Evolutionary conservation across 805 yeast genomes (phyloP).

Genomic region (Wickerhamiella occidentalis): DNA sequence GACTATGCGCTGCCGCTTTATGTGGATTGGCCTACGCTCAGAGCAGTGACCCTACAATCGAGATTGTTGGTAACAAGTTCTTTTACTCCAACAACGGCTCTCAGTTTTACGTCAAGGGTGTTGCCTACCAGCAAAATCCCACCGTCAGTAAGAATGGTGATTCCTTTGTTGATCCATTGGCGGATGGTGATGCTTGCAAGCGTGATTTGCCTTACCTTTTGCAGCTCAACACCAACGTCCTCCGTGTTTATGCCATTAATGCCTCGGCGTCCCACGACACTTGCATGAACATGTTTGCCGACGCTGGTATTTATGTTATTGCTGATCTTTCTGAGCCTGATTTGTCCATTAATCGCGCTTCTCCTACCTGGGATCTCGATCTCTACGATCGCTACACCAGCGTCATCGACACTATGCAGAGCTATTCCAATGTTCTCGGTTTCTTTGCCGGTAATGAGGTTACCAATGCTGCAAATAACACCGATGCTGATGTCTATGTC

Average conservation of each 20-base stretch:
- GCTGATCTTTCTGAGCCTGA: slow-evolving; percentile 85
- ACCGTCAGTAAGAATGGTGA: slow-evolving; percentile 27
- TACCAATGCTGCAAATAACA: slow-evolving; percentile 65
- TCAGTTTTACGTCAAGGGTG: slow-evolving; percentile 78
- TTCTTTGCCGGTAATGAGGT: slow-evolving; percentile 98
- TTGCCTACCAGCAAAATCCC: slow-evolving; percentile 66
- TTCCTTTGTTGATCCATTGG: slow-evolving; percentile 60
- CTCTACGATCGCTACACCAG: slow-evolving; percentile 64
- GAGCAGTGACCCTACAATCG: slow-evolving; percentile 36
- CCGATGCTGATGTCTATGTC: slow-evolving; percentile 85
- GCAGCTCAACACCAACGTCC: slow-evolving; percentile 57
- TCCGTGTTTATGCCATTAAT: slow-evolving; percentile 80
- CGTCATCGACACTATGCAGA: slow-evolving; percentile 66
- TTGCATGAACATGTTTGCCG: slow-evolving; percentile 62
- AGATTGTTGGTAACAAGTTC: slow-evolving; percentile 62
- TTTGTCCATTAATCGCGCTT: slow-evolving; percentile 58
- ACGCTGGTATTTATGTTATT: slow-evolving; percentile 84
- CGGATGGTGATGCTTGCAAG: slow-evolving; percentile 53
- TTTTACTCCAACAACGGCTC: slow-evolving; percentile 59
- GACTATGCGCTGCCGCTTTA: slow-evolving; percentile 15
- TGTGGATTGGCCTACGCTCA: slow-evolving; percentile 13
- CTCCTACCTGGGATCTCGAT: slow-evolving; percentile 65
- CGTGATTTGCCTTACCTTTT: slow-evolving; percentile 73
- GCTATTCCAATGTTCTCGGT: slow-evolving; percentile 74
- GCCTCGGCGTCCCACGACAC: slow-evolving; percentile 56